A percentile compares a stretch with the other conserved stretches of the same genome.
phyloP scores from a whole-genome alignment of 1,139 yeast species.

The Pneumocystis canis region DNA sequence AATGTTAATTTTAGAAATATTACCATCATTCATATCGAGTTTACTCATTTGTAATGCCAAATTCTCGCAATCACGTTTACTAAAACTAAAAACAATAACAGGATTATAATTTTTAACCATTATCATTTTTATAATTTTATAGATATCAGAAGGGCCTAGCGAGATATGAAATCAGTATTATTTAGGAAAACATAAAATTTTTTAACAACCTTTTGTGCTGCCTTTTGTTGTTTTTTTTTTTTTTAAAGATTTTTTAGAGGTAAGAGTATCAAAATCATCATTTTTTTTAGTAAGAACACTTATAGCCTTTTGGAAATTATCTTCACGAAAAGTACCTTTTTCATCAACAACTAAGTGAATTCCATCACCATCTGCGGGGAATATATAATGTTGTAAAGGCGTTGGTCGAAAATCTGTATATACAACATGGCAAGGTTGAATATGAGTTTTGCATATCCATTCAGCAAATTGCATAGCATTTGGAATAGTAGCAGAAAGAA shows the following conservation, averaged over 20 bases:
- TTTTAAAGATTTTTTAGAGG: conserved; percentile 38
- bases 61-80: conserved; percentile 91
- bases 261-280: conserved; percentile 57
- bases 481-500: conserved; percentile 92
- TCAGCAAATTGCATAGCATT: conserved; percentile 97
- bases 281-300: conserved; percentile 67
- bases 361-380: conserved; percentile 96
- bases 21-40: conserved; percentile 62
- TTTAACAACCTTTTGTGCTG: conserved; percentile 41
- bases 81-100: conserved; percentile 91
- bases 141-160: conserved; percentile 63
- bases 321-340: conserved; percentile 89
- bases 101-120: conserved; percentile 93
- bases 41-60: conserved; percentile 90
- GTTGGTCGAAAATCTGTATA: conserved; percentile 98
- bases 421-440: conserved; percentile 96
- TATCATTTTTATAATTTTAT: conserved; percentile 93
- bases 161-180: conserved; percentile 6
- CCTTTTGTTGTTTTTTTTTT: conserved; percentile 83
- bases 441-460: conserved; percentile 91
- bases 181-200: conserved; percentile 19
- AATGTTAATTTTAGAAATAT: not conserved
- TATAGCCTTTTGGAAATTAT: conserved; percentile 97
- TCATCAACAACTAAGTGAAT: conserved; percentile 95
- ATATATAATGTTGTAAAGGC: conserved; percentile 89